Base-by-base conservation (phyloP, 176 grass and related monocot species). In the Avena sativa region DNA sequence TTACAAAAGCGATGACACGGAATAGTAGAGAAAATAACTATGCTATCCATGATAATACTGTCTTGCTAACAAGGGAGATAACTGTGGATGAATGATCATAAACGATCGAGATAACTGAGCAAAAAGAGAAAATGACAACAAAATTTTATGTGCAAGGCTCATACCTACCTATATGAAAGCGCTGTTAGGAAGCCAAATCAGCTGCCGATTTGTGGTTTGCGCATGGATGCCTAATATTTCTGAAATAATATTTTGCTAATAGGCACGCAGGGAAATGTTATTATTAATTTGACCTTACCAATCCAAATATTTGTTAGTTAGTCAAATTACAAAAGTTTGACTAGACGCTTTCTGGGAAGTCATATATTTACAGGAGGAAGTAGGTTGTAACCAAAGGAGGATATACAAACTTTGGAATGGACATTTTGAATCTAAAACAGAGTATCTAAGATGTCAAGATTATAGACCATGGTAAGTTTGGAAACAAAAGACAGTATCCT, bases 401-500 rank as follows among this genome's bases (percentile, higher is more conserved):
- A 56, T 14, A 78, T 4, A 67, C 8, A 85, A 55, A 50, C 30
- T 55, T 78, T 55, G 23, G 28, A 53, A 53, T 25, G 12, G 36
- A 71, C 5, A 71, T 46, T 43, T 44, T 77, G 59, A 53, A 66
- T 43, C 59, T 25, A 55, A 66, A 53, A 25, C 58, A 67, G 36
- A 30, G 17, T 21, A 53, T 75, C 47, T 66, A 43, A 15, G 20
- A 26, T 81, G 63, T 65, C 7, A 85, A 76, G 40, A 78, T 53
- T 64, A 77, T 66, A 50, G 63, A 17, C 20, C 28, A 84, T 13
- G 57, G 26, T 50, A 75, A 78, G 47, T 55, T 67, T 34, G 40
- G 19, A 78, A 78, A 66, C 26, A 78, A 23, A 85, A 52, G 12
- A 46, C 16, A 32, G 38, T 73, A 52, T 51, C n/a, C 62, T 63